phyloP scores from a whole-genome alignment of 306 rosid species.

The Albizia julibrissin region DNA sequence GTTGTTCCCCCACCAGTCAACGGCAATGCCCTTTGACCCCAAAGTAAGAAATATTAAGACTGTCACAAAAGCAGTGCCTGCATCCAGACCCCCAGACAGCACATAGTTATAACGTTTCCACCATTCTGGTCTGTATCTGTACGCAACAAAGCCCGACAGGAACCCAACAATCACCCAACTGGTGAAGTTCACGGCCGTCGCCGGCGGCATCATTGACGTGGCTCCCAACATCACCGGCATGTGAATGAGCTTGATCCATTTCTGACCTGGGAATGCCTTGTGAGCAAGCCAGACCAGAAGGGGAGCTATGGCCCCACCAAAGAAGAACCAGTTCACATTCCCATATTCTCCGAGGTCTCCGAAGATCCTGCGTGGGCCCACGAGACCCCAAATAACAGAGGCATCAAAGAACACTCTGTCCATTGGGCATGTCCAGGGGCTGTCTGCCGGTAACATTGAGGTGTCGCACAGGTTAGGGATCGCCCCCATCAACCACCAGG shows the following conservation, averaged over 20 bases:
- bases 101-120: conserved; percentile 63
- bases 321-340: conserved; percentile 57
- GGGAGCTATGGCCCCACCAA: conserved; percentile 60
- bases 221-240: conserved; percentile 62
- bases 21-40: conserved; percentile 33
- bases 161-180: conserved; percentile 59
- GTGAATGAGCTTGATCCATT: conserved; percentile 52
- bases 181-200: conserved; percentile 51
- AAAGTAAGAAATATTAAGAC: conserved; percentile 46
- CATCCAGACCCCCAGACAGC: conserved; percentile 60
- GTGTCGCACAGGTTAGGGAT: conserved; percentile 59
- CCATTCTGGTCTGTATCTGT: conserved; percentile 38
- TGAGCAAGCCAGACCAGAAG: conserved; percentile 54
- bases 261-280: conserved; percentile 43
- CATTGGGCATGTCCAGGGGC: conserved; percentile 72
- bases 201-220: conserved; percentile 61
- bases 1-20: conserved; percentile 54
- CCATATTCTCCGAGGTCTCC: conserved; percentile 66
- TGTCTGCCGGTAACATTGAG: conserved; percentile 40
- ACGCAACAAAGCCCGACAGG: conserved; percentile 46
- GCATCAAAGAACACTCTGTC: conserved; percentile 64
- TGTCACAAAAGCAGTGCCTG: conserved; percentile 64
- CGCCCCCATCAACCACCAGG: conserved; percentile 70
- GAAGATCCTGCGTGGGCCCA: conserved; percentile 67
- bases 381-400: conserved; percentile 72